Conservation (phyloP, 2,329 filamentous ascomycete species). For the Ophiostoma perfectum region DNA sequence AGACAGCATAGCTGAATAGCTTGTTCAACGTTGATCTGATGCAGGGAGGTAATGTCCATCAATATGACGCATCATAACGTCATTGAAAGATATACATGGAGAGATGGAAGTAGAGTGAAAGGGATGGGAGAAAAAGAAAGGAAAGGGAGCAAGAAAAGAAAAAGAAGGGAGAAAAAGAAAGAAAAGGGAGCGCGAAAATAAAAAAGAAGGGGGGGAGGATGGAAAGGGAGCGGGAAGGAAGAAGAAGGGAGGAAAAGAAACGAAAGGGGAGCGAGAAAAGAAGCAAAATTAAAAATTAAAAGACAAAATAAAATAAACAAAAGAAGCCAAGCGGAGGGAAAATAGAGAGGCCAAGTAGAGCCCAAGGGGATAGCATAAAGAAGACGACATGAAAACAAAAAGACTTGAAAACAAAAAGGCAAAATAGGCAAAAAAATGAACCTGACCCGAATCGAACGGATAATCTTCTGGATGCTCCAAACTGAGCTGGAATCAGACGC, state of each 20-base stretch:
- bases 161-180: neutral
- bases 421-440: conserved; percentile 1
- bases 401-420: neutral
- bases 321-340: neutral
- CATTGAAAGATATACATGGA: neutral
- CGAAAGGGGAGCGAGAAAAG: neutral
- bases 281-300: neutral
- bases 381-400: neutral
- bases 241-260: neutral
- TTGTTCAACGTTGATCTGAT: neutral
- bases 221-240: neutral
- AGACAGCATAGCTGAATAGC: neutral
- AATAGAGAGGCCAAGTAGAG: neutral
- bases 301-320: neutral
- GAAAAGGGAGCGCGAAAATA: neutral
- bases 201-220: neutral
- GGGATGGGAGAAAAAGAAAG: neutral
- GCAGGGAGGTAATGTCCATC: neutral
- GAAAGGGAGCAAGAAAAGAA: neutral
- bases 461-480: conserved; percentile 15
- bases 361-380: no score
- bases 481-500: conserved; percentile 11
- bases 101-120: no score
- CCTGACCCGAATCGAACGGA: conserved; percentile 14
- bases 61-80: neutral